Conservation (phyloP, 2,329 filamentous ascomycete species). For the Nothophaeocryptopus gaeumannii region DNA sequence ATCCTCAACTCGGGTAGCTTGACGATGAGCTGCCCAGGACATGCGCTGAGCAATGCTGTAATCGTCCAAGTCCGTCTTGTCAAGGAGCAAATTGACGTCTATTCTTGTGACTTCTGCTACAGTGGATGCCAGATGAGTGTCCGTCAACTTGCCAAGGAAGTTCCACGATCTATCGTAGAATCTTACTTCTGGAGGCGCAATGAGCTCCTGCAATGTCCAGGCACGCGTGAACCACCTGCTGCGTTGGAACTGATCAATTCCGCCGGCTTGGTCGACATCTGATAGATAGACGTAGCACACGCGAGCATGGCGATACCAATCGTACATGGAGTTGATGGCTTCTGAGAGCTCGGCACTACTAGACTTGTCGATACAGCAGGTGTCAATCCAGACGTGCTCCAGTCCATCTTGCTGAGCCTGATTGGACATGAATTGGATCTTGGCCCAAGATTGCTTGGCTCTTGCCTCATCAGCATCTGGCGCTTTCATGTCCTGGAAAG, state of each 20-base stretch:
- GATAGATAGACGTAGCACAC: slow-evolving; percentile 20
- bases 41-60: slow-evolving; percentile 7
- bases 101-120: not conserved
- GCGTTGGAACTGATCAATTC: not conserved
- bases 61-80: not conserved
- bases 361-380: slow-evolving; percentile 23
- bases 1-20: not conserved
- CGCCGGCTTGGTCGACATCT: not conserved
- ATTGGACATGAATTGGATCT: slow-evolving; percentile 11
- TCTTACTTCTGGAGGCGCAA: slow-evolving; percentile 1
- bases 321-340: not conserved
- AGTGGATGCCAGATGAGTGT: not conserved
- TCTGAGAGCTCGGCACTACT: slow-evolving; percentile 19
- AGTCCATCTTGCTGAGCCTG: slow-evolving; percentile 14
- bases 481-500: slow-evolving; percentile 7
- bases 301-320: slow-evolving; percentile 14
- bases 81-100: not conserved
- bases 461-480: not conserved
- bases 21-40: slow-evolving; percentile 1
- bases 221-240: slow-evolving; percentile 4
- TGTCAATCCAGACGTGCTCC: slow-evolving; percentile 22
- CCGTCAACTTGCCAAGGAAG: not conserved
- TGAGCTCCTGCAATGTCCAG: slow-evolving; percentile 7
- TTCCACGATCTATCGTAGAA: slow-evolving; percentile 2
- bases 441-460: slow-evolving; percentile 8